These are phyloP conservation scores for Candida dajiaensis DNA, from an alignment of 805 yeast genomes.

Conservation along the genomic window DNA sequence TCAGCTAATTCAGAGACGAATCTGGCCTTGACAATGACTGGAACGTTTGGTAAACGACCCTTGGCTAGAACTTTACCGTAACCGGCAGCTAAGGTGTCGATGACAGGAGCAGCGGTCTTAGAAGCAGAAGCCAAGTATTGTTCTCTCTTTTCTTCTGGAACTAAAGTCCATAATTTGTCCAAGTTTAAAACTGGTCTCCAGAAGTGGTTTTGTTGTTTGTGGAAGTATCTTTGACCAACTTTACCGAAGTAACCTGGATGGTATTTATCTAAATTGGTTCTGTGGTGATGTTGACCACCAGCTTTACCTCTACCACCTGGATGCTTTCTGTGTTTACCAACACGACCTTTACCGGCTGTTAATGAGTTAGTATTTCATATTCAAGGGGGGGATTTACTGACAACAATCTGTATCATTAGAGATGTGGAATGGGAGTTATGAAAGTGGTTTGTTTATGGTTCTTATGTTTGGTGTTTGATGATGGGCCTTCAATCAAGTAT, in stretches of 20 bases:
- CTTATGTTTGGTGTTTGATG: background rate
- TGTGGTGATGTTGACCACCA: constrained; percentile 99
- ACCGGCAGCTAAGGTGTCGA: constrained; percentile 98
- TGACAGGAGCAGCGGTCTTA: constrained; percentile 93
- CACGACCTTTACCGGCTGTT: constrained; percentile 99
- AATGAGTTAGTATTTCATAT: constrained; percentile 21
- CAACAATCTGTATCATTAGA: no score
- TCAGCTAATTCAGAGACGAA: constrained; percentile 98
- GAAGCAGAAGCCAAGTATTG: constrained; percentile 82
- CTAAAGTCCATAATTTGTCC: constrained; percentile 97
- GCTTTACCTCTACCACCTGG: constrained; percentile 99
- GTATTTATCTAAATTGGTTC: constrained; percentile 99
- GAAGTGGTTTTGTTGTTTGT: constrained; percentile 88
- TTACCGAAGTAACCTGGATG: constrained; percentile 99
- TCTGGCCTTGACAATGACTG: constrained; percentile 99
- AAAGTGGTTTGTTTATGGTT: no score
- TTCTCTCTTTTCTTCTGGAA: constrained; percentile 91
- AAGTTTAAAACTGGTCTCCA: constrained; percentile 98
- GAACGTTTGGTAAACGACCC: constrained; percentile 97
- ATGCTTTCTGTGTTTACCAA: constrained; percentile 99
- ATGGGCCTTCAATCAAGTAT: no score
- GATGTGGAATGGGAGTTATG: background rate
- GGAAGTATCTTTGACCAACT: constrained; percentile 99
- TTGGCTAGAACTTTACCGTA: constrained; percentile 99
- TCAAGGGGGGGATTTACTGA: no score